phyloP scores from a whole-genome alignment of 2,329 filamentous ascomycete species.

The Paecilomyces variotii region DNA sequence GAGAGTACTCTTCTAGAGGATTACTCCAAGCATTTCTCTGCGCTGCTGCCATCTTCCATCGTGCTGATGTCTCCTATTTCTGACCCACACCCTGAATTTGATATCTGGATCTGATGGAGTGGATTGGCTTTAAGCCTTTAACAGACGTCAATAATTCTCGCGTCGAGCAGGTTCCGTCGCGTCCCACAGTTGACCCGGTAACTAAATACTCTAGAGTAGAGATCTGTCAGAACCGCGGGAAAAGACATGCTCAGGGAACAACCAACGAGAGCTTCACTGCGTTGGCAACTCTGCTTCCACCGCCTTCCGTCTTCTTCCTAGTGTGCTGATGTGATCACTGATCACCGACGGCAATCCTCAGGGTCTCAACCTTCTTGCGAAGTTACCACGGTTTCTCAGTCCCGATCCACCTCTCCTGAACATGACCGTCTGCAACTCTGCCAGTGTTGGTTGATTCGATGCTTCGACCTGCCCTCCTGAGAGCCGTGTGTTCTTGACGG shows the following conservation, averaged over 20 bases:
- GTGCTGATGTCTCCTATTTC: not conserved
- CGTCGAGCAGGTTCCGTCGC: not conserved
- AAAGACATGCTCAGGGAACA: not conserved
- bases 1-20: too few species aligned
- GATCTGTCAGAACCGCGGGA: not conserved
- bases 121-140: not conserved
- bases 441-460: not conserved
- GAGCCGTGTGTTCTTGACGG: not conserved
- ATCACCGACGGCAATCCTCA: not conserved
- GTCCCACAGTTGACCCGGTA: not conserved
- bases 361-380: not conserved
- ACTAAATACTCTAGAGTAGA: not conserved
- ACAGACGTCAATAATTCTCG: not conserved
- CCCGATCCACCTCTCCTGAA: not conserved
- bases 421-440: not conserved
- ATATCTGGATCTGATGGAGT: not conserved
- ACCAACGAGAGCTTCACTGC: not conserved
- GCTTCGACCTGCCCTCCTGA: not conserved
- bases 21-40: not conserved
- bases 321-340: not conserved
- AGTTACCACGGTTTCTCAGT: not conserved
- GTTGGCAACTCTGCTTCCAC: not conserved
- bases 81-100: not conserved
- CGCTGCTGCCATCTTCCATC: not conserved
- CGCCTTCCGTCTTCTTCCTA: not conserved